These are phyloP conservation scores for Alisma plantagoaquatica DNA, from an alignment of 106 monocot species.

Conservation along the genomic window DNA sequence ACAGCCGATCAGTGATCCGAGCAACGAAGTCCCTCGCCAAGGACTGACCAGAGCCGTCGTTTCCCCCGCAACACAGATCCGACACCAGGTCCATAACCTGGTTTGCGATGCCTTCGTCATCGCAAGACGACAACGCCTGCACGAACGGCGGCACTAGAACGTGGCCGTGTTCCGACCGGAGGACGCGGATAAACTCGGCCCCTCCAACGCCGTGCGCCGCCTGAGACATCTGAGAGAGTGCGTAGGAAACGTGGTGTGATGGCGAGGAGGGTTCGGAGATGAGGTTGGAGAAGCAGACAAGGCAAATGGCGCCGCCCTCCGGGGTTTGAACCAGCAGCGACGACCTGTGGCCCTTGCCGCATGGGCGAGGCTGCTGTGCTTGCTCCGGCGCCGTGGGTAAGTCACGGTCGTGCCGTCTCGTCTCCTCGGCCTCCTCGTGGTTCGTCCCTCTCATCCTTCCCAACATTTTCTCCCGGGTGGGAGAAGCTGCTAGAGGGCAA, in stretches of 20 bases:
- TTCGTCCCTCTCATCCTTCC: no score
- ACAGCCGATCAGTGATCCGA: no score
- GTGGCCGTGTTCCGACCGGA: slow-evolving; percentile 27
- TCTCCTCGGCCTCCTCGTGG: background rate
- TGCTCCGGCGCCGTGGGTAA: no score
- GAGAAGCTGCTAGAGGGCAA: no score
- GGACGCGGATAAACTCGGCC: slow-evolving; percentile 18
- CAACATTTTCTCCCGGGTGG: no score
- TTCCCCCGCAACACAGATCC: slow-evolving; percentile 23
- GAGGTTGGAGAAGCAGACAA: slow-evolving; percentile 68
- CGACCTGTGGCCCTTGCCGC: slow-evolving; percentile 47
- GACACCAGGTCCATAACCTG: slow-evolving; percentile 45
- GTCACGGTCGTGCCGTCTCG: no score
- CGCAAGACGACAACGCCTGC: slow-evolving; percentile 28
- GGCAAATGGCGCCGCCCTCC: slow-evolving; percentile 50
- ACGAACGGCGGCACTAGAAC: slow-evolving; percentile 49
- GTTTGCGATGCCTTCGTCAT: slow-evolving; percentile 42
- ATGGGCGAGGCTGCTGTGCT: slow-evolving; percentile 6
- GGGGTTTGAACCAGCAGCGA: slow-evolving; percentile 27
- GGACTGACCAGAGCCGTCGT: background rate
- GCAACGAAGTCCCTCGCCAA: slow-evolving; percentile 41
- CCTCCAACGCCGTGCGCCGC: slow-evolving; percentile 14
- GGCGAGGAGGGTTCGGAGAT: slow-evolving; percentile 38
- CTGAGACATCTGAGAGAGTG: slow-evolving; percentile 52
- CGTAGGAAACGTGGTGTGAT: slow-evolving; percentile 73